phyloP scores from a whole-genome alignment of 345 rosid genomes.

The Toxicodendron radicans region DNA sequence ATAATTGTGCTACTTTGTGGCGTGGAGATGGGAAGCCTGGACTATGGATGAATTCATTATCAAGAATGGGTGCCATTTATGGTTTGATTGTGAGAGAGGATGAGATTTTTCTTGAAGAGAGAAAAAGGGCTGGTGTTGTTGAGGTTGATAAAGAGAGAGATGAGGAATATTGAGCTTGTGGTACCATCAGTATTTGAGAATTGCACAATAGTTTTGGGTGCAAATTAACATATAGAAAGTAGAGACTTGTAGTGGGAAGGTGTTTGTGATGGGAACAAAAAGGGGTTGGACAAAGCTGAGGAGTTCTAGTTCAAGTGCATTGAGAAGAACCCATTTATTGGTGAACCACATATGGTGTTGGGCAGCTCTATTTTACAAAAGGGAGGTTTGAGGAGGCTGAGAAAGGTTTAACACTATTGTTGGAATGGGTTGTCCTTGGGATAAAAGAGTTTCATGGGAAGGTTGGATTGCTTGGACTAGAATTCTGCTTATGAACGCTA shows the following conservation, averaged over 20 bases:
- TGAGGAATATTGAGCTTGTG: conserved; percentile 71
- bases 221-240: conserved; percentile 56
- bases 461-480: conserved; percentile 96
- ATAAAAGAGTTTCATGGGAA: conserved; percentile 90
- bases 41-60: conserved; percentile 68
- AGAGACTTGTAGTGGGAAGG: conserved; percentile 81
- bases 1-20: conserved; percentile 62
- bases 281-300: conserved; percentile 52
- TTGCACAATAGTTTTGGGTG: conserved; percentile 56
- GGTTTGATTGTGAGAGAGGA: conserved; percentile 70
- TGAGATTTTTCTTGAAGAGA: conserved; percentile 58
- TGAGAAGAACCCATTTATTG: conserved; percentile 73
- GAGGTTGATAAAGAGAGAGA: conserved; percentile 46
- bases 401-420: conserved; percentile 58
- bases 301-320: conserved; percentile 41
- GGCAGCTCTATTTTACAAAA: conserved; percentile 58
- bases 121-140: conserved; percentile 37
- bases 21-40: conserved; percentile 96
- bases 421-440: conserved; percentile 97
- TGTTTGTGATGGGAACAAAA: conserved; percentile 51
- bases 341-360: conserved; percentile 81
- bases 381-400: conserved; percentile 67
- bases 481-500: conserved; percentile 71
- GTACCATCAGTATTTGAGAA: conserved; percentile 67
- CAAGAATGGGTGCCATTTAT: conserved; percentile 86